These are phyloP conservation scores for Petrea volubilis DNA, from an alignment of 257 asterid genomes.

Conservation along the genomic window DNA sequence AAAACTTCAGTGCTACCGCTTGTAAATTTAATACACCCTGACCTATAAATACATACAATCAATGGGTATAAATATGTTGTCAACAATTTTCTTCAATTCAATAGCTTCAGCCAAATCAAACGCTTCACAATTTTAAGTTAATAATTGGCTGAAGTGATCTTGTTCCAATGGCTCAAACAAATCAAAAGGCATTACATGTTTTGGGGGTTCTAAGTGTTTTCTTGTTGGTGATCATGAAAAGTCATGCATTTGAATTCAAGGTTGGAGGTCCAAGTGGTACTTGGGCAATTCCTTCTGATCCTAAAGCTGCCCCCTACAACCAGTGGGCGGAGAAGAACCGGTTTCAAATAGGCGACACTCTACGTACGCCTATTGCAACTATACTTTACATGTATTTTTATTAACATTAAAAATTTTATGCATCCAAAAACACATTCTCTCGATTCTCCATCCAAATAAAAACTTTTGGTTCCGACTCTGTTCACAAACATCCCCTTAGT, in stretches of 20 bases:
- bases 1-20: constrained; percentile 54
- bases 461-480: too few relatives aligned
- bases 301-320: constrained; percentile 44
- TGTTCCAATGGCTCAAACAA: constrained; percentile 43
- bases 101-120: not conserved
- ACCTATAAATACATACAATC: constrained; percentile 56
- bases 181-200: constrained; percentile 9
- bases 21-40: constrained; percentile 22
- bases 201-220: constrained; percentile 34
- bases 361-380: too few relatives aligned
- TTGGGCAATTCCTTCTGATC: constrained; percentile 66
- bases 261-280: constrained; percentile 66
- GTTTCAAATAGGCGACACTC: constrained; percentile 52
- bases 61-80: too few relatives aligned
- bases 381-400: too few relatives aligned
- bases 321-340: constrained; percentile 54
- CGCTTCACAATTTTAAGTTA: not conserved
- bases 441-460: too few relatives aligned
- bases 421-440: too few relatives aligned
- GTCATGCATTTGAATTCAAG: constrained; percentile 51
- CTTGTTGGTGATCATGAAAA: constrained; percentile 39
- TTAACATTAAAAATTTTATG: too few relatives aligned
- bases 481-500: too few relatives aligned
- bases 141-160: too few relatives aligned
- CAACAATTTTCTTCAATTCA: too few relatives aligned